phyloP scores from a whole-genome alignment of 2,329 filamentous ascomycete species.

The Alternaria viburni region DNA sequence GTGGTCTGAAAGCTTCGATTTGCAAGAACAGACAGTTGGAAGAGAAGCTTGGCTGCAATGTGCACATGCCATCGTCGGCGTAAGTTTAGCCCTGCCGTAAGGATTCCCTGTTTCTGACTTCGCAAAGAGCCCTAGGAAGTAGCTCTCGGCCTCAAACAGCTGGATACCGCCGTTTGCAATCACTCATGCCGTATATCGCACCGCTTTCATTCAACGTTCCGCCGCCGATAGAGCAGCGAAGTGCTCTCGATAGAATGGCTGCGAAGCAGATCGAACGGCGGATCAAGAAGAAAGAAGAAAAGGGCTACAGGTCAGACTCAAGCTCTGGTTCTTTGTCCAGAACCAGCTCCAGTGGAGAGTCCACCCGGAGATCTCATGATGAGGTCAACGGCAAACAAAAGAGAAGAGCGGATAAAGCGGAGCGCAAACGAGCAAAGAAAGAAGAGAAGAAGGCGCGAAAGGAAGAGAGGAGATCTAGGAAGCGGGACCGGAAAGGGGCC shows the following conservation, averaged over 20 bases:
- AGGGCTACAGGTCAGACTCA: neutral
- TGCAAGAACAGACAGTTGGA: neutral
- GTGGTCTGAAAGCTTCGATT: neutral
- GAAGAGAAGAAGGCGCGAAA: neutral
- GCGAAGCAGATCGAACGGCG: neutral
- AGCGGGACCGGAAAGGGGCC: neutral
- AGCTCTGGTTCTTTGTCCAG: neutral
- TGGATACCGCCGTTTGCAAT: neutral
- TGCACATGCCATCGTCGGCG: neutral
- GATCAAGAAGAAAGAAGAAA: neutral
- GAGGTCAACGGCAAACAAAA: neutral
- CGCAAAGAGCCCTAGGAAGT: neutral
- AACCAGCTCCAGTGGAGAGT: neutral
- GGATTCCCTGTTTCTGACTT: neutral
- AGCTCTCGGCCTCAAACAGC: neutral
- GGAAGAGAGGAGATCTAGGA: neutral
- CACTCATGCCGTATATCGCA: neutral
- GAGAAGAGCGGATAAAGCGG: neutral
- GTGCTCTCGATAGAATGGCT: neutral
- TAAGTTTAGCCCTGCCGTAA: neutral
- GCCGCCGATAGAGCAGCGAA: neutral
- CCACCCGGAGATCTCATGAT: neutral
- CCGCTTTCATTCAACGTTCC: neutral
- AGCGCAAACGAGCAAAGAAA: neutral
- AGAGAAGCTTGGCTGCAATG: neutral